Base-by-base conservation (phyloP, 306 rosid genomes). In the Potentilla sterilis region DNA sequence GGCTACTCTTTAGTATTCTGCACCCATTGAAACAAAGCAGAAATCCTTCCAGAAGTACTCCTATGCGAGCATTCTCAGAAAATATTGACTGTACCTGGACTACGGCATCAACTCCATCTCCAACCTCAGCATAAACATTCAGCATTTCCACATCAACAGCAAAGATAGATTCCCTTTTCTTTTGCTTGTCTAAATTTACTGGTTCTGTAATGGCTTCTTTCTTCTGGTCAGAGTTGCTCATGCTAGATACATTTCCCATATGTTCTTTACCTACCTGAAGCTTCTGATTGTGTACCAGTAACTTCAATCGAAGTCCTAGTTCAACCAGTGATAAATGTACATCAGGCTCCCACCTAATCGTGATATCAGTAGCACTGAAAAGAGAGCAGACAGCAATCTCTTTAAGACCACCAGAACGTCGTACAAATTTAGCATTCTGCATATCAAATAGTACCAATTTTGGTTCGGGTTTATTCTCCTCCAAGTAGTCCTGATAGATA, bases 51-150 rank as follows among this genome's bases (percentile, higher is more conserved):
- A 96, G 89, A 86, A 96, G 98, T 54, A 96, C 84, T 76, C 99
- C 99, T 70, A 96, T 92, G 43, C 89, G 84, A 74, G 97, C 98
- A 96, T 96, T 96, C 84, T 96, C 99, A 34, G 99, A 92, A 90
- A 96, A 96, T 82, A 96, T 90, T 48, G 99, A 96, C 73, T 96
- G 97, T 82, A 96, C 85, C 88, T 92, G 96, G 81, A 96, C 89
- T 87, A 88, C 52, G 62, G 91, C 90, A 67, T 96, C 91, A 75
- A 96, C 99, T 71, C 99, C 99, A 83, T 96, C 99, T 79, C 97
- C 99, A 77, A 85, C 88, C 78, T 85, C 92, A 40, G 98, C 99
- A 22, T 88, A 89, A 82, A 96, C 78, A 82, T 82, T 83, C 84
- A 96, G 81, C 89, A 87, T 85, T 84, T 96, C 98, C 64, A 96